Conservation (phyloP, 192 early-diverging fungal species). For the Backusella parvicylindrica region DNA sequence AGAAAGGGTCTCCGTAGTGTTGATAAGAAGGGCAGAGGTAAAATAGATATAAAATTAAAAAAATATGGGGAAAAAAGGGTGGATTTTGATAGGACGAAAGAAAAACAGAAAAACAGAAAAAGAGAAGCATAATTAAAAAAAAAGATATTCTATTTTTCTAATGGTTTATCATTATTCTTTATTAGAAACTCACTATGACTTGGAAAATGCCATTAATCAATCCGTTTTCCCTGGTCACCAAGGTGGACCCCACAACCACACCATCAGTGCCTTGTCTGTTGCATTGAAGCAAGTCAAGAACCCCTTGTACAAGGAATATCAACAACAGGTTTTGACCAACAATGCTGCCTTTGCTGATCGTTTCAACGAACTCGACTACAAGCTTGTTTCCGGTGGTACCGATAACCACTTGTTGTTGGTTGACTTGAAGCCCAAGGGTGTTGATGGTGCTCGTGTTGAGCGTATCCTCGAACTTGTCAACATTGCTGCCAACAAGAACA, state of each 20-base stretch:
- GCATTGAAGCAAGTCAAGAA: slow-evolving; percentile 84
- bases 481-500: slow-evolving; percentile 99
- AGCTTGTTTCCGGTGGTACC: slow-evolving; percentile 89
- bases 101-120: not conserved
- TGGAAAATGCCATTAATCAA: slow-evolving; percentile 94
- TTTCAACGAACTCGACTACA: slow-evolving; percentile 68
- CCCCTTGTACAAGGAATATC: slow-evolving; percentile 87
- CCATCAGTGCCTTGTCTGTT: slow-evolving; percentile 93
- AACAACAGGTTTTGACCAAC: slow-evolving; percentile 87
- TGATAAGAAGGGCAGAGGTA: slow-evolving; percentile 89
- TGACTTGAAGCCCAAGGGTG: slow-evolving; percentile 77
- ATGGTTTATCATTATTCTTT: not conserved
- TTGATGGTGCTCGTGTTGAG: slow-evolving; percentile 96
- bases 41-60: not conserved
- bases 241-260: slow-evolving; percentile 99
- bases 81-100: not conserved
- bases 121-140: not conserved
- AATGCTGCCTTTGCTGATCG: slow-evolving; percentile 83
- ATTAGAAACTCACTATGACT: slow-evolving; percentile 76
- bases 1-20: slow-evolving; percentile 84
- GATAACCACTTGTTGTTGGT: slow-evolving; percentile 94
- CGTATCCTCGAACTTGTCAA: slow-evolving; percentile 93
- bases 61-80: not conserved
- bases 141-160: not conserved
- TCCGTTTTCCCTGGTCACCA: slow-evolving; percentile 99